Evolutionary conservation across 2,329 filamentous ascomycete species (phyloP), one percentile per base, ranked within the genome.

Genomic region (Colletotrichum orchidophilum): DNA sequence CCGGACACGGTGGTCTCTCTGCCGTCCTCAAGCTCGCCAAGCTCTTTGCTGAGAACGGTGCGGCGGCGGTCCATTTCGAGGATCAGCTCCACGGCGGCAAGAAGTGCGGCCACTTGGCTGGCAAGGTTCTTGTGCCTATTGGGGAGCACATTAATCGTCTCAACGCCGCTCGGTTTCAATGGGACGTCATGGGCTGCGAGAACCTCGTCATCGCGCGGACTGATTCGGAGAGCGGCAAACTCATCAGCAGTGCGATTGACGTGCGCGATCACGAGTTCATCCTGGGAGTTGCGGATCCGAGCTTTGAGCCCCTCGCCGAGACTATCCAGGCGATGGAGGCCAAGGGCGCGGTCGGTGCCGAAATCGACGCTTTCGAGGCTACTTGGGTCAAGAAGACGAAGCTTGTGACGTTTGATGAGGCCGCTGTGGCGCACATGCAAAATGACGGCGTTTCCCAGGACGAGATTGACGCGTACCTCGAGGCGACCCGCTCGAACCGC

Each of bases 21-120:
- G 94, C 96, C 0, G 96, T 99, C 3, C 87, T 98, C 74, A 99
- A 99, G 86, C 89, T 99, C 24, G 95, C 96, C 50, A 99, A 98
- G 84, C 90, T 98, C 8, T 99, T 99, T 77, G 96, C 96, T 21
- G 96, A 99, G 83, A 97, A 97, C 76, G 96, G 96, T 63, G 96
- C 96, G 1, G 96, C 96, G 0, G 96, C 93, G 9, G 96, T 99
- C 2, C 96, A 99, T 81, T 97, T 99, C 73, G 96, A 99, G 82
- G 96, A 99, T 79, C 96, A 99, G 83, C 89, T 98, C 57, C 96
- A 98, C 79, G 96, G 96, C 53, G 96, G 96, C 72, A 99, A 99
- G 87, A 99, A 98, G 84, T 99, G 96, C 79, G 96, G 96, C 18
- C 96, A 99, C 83, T 85, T 98, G 72, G 96, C 96, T 1, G 96